These are phyloP conservation scores for Metarhizium guizhouense DNA, from an alignment of 2,329 filamentous ascomycete genomes.

Conservation along the genomic window DNA sequence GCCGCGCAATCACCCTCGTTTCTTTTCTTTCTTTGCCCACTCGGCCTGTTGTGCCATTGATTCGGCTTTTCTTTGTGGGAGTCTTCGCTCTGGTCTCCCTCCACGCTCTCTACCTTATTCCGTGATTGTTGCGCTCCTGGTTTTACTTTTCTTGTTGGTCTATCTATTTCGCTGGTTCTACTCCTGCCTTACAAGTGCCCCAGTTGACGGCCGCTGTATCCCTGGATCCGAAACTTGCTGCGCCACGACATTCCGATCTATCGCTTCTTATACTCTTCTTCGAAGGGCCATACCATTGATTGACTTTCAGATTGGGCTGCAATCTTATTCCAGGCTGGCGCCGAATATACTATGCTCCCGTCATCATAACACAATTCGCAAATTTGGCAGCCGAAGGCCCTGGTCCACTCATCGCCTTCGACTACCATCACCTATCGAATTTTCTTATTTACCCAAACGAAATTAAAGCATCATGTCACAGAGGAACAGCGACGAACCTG, in stretches of 20 bases:
- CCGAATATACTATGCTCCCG: slow-evolving; percentile 2
- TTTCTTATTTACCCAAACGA: not conserved
- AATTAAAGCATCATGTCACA: slow-evolving; percentile 20
- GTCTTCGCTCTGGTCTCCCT: not conserved
- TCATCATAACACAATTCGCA: slow-evolving; percentile 1
- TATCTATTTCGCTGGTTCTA: not conserved
- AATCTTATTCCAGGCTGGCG: not conserved
- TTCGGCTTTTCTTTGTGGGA: not conserved
- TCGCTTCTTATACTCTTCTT: not conserved
- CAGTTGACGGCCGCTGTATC: not conserved
- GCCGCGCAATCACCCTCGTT: slow-evolving; percentile 1
- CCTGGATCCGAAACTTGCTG: not conserved
- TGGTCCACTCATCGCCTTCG: not conserved
- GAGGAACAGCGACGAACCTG: slow-evolving; percentile 21
- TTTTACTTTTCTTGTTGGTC: not conserved
- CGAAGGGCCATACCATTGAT: not conserved
- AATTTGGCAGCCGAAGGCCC: not conserved
- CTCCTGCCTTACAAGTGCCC: not conserved
- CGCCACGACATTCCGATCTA: not conserved
- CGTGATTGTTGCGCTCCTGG: slow-evolving; percentile 1
- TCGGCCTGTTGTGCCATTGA: slow-evolving; percentile 1
- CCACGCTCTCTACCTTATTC: slow-evolving; percentile 5
- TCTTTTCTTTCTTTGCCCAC: not conserved
- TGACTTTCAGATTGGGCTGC: not conserved
- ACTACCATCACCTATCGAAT: not conserved